A percentile compares a stretch with the other conserved stretches of the same genome.
phyloP scores from a whole-genome alignment of 2,329 filamentous ascomycete species.

The Apiospora kogelbergensis region DNA sequence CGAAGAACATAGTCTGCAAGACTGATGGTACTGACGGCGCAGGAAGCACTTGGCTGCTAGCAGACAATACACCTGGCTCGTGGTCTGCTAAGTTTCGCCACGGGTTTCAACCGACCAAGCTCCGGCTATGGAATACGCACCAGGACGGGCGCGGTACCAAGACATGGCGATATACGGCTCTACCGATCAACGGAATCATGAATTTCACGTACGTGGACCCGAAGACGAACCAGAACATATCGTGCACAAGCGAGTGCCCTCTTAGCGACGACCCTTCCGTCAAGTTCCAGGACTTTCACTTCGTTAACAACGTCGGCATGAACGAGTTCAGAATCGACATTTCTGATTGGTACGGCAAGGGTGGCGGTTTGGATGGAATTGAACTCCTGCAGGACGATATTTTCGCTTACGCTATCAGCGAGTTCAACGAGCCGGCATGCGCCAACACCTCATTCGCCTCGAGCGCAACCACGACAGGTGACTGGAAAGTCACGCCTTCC shows the following conservation, averaged over 20 bases:
- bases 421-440: slow-evolving; percentile 88
- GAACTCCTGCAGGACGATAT: slow-evolving; percentile 86
- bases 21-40: slow-evolving; percentile 62
- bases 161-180: slow-evolving; percentile 81
- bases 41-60: slow-evolving; percentile 82
- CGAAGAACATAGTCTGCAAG: slow-evolving; percentile 81
- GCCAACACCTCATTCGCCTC: slow-evolving; percentile 65
- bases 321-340: slow-evolving; percentile 82
- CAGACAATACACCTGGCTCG: slow-evolving; percentile 72
- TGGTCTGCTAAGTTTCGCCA: slow-evolving; percentile 85
- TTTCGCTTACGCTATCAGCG: slow-evolving; percentile 78
- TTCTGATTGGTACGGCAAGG: slow-evolving; percentile 80
- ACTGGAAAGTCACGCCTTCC: slow-evolving; percentile 71
- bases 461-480: slow-evolving; percentile 66
- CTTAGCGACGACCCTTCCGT: slow-evolving; percentile 68
- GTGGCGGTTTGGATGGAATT: slow-evolving; percentile 82
- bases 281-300: slow-evolving; percentile 83
- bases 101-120: slow-evolving; percentile 81
- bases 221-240: slow-evolving; percentile 61
- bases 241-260: slow-evolving; percentile 83
- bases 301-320: slow-evolving; percentile 89
- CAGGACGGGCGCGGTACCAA: slow-evolving; percentile 82
- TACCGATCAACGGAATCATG: slow-evolving; percentile 90
- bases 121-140: slow-evolving; percentile 86
- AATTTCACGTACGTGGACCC: slow-evolving; percentile 91